Percentiles rank a stretch among this genome's conserved stretches.
Evolutionary conservation across 164 flowering plant species (phyloP).

Genomic region (Cinnamomum micranthum): DNA sequence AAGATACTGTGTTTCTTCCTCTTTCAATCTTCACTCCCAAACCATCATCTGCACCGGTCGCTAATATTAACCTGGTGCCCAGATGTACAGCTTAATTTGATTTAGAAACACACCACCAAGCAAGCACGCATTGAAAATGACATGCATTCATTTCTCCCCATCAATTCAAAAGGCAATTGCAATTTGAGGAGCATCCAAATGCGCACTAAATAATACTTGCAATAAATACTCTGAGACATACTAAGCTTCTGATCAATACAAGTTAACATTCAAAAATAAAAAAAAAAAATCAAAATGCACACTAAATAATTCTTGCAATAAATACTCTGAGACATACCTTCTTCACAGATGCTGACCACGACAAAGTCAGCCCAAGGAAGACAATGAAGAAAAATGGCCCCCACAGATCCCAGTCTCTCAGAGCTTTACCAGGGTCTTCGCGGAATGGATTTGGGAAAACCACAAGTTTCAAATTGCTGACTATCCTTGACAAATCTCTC

Average conservation of each 20-base stretch:
- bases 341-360: slow-evolving; percentile 98
- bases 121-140: neutral
- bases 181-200: neutral
- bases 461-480: slow-evolving; percentile 91
- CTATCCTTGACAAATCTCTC: slow-evolving; percentile 86
- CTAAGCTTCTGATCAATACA: too few relatives aligned
- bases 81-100: too few relatives aligned
- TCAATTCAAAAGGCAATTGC: neutral
- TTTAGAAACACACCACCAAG: too few relatives aligned
- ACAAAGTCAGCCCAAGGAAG: slow-evolving; percentile 78
- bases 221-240: too few relatives aligned
- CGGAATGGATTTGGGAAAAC: slow-evolving; percentile 92
- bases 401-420: slow-evolving; percentile 99
- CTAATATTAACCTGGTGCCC: neutral
- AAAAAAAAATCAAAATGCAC: neutral
- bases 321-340: slow-evolving; percentile 45
- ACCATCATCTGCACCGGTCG: neutral
- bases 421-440: slow-evolving; percentile 94
- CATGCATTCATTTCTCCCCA: neutral
- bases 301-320: neutral
- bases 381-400: slow-evolving; percentile 98
- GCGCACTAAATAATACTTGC: neutral
- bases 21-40: too few relatives aligned
- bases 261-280: neutral
- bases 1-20: too few relatives aligned